phyloP scores from a whole-genome alignment of 768 basidiomycete species.

The Amanita rubescens region DNA sequence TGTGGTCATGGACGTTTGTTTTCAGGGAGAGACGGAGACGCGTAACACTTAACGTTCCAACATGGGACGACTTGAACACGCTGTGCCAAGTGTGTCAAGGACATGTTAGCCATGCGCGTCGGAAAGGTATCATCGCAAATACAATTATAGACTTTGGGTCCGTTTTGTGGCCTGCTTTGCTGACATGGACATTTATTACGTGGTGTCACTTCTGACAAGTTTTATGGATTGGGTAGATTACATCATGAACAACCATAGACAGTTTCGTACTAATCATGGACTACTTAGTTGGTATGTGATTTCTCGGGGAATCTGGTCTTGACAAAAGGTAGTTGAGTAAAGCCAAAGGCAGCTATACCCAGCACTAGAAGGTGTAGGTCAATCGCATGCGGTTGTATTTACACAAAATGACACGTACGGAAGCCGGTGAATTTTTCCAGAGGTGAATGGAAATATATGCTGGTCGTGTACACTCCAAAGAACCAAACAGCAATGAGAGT shows the following conservation, averaged over 20 bases:
- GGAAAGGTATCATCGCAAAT: conserved; percentile 25
- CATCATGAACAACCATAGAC: neutral
- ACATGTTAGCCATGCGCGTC: conserved; percentile 14
- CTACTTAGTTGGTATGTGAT: conserved; percentile 3
- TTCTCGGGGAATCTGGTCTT: conserved; percentile 1
- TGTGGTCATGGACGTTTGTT: conserved; percentile 47
- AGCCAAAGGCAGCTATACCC: neutral
- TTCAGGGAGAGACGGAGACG: conserved; percentile 48
- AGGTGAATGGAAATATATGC: conserved; percentile 87
- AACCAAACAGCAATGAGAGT: conserved; percentile 57
- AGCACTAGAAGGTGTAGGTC: neutral
- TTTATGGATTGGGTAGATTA: neutral
- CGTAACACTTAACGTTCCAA: conserved; percentile 40
- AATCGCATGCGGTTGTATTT: neutral
- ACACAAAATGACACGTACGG: conserved; percentile 39
- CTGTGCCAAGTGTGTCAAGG: conserved; percentile 10
- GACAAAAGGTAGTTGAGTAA: conserved; percentile 4
- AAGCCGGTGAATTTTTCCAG: conserved; percentile 84
- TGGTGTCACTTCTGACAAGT: conserved; percentile 1
- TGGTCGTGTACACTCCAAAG: conserved; percentile 72
- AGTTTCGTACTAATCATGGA: neutral
- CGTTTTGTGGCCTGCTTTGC: conserved; percentile 10
- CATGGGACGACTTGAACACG: conserved; percentile 17
- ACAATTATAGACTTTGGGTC: conserved; percentile 24
- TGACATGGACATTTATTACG: conserved; percentile 10